Percentiles rank a stretch among this genome's conserved stretches.
phyloP scores from a whole-genome alignment of 2,329 filamentous ascomycete species.

The Chaetomiaceae sp. region DNA sequence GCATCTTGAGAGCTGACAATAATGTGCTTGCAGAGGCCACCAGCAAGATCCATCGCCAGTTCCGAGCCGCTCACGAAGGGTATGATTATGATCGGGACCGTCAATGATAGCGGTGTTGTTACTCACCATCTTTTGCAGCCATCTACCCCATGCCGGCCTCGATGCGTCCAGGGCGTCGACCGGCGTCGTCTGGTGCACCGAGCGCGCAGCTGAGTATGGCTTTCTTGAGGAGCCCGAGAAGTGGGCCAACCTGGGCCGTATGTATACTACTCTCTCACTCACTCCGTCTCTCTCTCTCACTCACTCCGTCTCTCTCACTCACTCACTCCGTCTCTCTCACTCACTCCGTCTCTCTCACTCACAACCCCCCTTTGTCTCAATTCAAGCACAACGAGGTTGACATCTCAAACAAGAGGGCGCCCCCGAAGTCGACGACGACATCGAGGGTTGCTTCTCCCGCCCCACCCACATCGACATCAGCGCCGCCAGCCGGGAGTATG shows the following conservation, averaged over 20 bases:
- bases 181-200: conserved; percentile 89
- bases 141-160: conserved; percentile 84
- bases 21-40: conserved; percentile 60
- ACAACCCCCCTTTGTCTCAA: too few species aligned
- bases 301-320: too few species aligned
- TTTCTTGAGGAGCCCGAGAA: conserved; percentile 73
- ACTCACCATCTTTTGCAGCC: too few species aligned
- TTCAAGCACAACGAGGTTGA: too few species aligned
- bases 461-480: conserved; percentile 74
- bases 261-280: conserved; percentile 3
- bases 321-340: too few species aligned
- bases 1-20: conserved; percentile 15
- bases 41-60: conserved; percentile 83
- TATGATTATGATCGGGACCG: too few species aligned
- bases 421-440: conserved; percentile 89
- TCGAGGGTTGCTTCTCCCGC: conserved; percentile 80
- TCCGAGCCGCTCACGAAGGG: conserved; percentile 84
- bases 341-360: too few species aligned
- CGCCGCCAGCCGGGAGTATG: conserved; percentile 79
- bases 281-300: too few species aligned
- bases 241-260: conserved; percentile 85
- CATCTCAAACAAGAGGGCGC: conserved; percentile 60
- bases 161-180: conserved; percentile 85
- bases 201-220: conserved; percentile 83
- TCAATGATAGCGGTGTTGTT: too few species aligned